A percentile compares a stretch with the other conserved stretches of the same genome.
These are phyloP conservation scores for Talaromyces trachyspermus DNA, from an alignment of 495 filamentous ascomycete genomes.

Conservation along the genomic window DNA sequence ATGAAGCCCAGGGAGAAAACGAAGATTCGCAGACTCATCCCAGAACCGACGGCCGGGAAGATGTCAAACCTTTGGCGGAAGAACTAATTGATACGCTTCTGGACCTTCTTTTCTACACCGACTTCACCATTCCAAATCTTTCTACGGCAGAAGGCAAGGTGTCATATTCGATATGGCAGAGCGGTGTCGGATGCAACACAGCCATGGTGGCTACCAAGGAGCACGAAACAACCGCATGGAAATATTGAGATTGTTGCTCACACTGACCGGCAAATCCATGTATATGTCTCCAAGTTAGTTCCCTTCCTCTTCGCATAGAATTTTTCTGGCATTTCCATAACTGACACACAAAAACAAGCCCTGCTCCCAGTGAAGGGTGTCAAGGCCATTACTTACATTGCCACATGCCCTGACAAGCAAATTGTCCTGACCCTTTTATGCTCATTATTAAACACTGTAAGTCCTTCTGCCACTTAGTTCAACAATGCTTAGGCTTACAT, in stretches of 20 bases:
- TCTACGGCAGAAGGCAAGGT: slow-evolving; percentile 70
- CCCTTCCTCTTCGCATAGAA: no score
- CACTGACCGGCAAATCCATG: slow-evolving; percentile 82
- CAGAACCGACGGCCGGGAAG: slow-evolving; percentile 59
- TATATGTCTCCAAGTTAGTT: slow-evolving; percentile 73
- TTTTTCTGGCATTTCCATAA: not conserved
- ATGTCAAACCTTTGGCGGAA: slow-evolving; percentile 82
- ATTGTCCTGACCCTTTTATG: slow-evolving; percentile 81
- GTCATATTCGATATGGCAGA: slow-evolving; percentile 95
- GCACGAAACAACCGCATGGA: slow-evolving; percentile 88
- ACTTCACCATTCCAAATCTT: slow-evolving; percentile 69
- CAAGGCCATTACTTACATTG: slow-evolving; percentile 82
- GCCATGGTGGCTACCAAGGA: slow-evolving; percentile 82
- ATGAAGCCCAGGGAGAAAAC: slow-evolving; percentile 55
- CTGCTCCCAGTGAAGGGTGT: slow-evolving; percentile 79
- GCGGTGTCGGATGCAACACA: slow-evolving; percentile 90
- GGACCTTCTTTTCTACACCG: slow-evolving; percentile 86
- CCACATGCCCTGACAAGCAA: slow-evolving; percentile 83
- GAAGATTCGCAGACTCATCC: slow-evolving; percentile 35
- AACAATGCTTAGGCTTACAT: slow-evolving; percentile 96
- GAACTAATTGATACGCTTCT: slow-evolving; percentile 87
- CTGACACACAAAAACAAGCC: slow-evolving; percentile 28
- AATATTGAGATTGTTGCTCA: slow-evolving; percentile 78
- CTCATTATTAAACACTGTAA: slow-evolving; percentile 91
- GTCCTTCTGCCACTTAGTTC: slow-evolving; percentile 36